Evolutionary conservation across 2,329 filamentous ascomycete species (phyloP).

Genomic region (Elsinoe australis): DNA sequence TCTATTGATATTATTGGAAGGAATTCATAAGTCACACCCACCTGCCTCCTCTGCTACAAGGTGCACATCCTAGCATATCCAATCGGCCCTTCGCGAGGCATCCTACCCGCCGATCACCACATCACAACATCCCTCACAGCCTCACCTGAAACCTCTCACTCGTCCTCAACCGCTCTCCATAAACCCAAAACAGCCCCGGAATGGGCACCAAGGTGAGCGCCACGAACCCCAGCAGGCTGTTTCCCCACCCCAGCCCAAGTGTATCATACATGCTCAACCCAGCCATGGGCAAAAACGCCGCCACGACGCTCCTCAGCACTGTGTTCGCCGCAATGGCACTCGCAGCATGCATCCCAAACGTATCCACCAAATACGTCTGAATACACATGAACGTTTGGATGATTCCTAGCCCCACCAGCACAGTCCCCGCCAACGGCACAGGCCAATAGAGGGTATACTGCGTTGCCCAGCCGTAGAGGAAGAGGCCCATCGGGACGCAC

Average conservation of each 20-base stretch:
- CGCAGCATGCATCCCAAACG: conserved; percentile 52
- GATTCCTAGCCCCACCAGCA: conserved; percentile 25
- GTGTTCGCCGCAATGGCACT: conserved; percentile 59
- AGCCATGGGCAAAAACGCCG: conserved; percentile 51
- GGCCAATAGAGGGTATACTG: conserved; percentile 25
- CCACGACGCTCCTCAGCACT: conserved; percentile 49
- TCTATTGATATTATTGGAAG: too few relatives aligned
- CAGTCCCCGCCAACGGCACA: conserved; percentile 25
- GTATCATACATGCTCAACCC: conserved; percentile 53
- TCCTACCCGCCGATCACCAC: too few relatives aligned
- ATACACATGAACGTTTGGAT: conserved; percentile 26
- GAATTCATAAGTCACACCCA: too few relatives aligned
- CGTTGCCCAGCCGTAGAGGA: conserved; percentile 28
- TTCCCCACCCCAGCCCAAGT: conserved; percentile 55
- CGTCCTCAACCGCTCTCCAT: conserved; percentile 40
- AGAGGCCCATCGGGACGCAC: conserved; percentile 25
- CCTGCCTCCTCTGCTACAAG: too few relatives aligned
- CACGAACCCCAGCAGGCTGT: conserved; percentile 49
- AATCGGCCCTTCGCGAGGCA: too few relatives aligned
- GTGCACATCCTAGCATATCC: too few relatives aligned
- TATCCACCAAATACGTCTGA: conserved; percentile 56
- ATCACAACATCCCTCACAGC: too few relatives aligned
- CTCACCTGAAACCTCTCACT: conserved; percentile 22
- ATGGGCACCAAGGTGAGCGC: conserved; percentile 43
- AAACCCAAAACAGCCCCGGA: conserved; percentile 38